Evolutionary conservation across 805 yeast species (phyloP).

Genomic region (Danielozyma ontarioensis): DNA sequence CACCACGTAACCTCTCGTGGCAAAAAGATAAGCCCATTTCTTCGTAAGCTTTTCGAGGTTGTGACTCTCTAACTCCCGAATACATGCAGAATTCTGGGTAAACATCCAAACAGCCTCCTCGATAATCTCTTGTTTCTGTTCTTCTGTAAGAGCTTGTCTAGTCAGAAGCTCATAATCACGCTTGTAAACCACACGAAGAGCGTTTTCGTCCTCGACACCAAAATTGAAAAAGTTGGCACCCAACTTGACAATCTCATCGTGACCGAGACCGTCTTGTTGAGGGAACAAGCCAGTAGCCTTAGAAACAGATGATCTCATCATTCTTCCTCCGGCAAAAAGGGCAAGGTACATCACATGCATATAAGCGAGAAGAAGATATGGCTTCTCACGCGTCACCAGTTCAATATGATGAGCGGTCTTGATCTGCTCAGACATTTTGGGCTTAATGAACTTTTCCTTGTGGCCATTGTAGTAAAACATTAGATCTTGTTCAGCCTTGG

Average conservation of each 20-base stretch:
- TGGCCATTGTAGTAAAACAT: slow-evolving; percentile 59
- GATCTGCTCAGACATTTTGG: slow-evolving; percentile 58
- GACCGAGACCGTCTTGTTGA: slow-evolving; percentile 59
- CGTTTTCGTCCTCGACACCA: slow-evolving; percentile 62
- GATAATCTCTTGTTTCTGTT: slow-evolving; percentile 64
- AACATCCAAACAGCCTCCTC: slow-evolving; percentile 65
- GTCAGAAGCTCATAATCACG: slow-evolving; percentile 75
- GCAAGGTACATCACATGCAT: slow-evolving; percentile 84
- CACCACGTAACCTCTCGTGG: slow-evolving; percentile 46
- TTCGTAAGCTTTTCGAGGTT: slow-evolving; percentile 54
- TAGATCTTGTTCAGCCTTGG: slow-evolving; percentile 54
- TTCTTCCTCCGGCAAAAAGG: slow-evolving; percentile 79
- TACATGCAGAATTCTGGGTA: slow-evolving; percentile 53
- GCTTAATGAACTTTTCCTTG: slow-evolving; percentile 49
- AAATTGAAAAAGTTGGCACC: slow-evolving; percentile 68
- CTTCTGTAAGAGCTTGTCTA: slow-evolving; percentile 62
- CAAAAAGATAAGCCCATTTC: slow-evolving; percentile 49
- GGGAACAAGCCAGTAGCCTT: slow-evolving; percentile 73
- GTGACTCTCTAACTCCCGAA: slow-evolving; percentile 63
- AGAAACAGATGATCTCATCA: slow-evolving; percentile 62
- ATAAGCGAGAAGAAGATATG: slow-evolving; percentile 70
- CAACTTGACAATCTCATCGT: slow-evolving; percentile 51
- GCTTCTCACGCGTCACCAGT: slow-evolving; percentile 51
- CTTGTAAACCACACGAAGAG: slow-evolving; percentile 62
- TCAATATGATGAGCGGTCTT: slow-evolving; percentile 59